A percentile compares a stretch with the other conserved stretches of the same genome.
Conservation (phyloP, 306 rosid species). For the Albizia julibrissin region DNA sequence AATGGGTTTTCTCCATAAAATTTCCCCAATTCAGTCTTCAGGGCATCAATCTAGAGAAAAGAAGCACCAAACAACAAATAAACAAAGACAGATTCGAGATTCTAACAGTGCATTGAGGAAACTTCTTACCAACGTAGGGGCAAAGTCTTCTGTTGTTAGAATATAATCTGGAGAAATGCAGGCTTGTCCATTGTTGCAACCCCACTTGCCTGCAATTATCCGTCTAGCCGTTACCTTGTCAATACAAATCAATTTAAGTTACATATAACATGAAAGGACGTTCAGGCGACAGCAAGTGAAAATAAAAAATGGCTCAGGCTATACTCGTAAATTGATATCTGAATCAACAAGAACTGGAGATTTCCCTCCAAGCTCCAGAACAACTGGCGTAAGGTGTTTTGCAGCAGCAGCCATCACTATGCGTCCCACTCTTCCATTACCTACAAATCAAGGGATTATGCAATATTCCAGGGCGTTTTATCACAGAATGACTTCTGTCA, state of each 20-base stretch:
- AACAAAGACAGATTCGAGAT: constrained; percentile 17
- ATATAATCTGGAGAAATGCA: constrained; percentile 87
- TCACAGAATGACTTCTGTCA: constrained; percentile 1
- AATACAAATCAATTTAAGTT: constrained; percentile 30
- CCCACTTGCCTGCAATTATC: constrained; percentile 95
- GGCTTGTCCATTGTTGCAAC: constrained; percentile 92
- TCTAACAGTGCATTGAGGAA: constrained; percentile 24
- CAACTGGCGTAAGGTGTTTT: constrained; percentile 95
- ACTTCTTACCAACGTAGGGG: constrained; percentile 76
- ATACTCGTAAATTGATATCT: constrained; percentile 64
- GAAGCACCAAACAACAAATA: constrained; percentile 31
- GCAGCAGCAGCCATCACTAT: constrained; percentile 97
- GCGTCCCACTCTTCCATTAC: constrained; percentile 82
- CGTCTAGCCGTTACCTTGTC: constrained; percentile 76
- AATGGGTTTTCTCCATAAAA: constrained; percentile 80
- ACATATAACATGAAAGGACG: constrained; percentile 27
- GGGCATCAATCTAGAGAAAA: constrained; percentile 67
- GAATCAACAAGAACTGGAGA: constrained; percentile 88
- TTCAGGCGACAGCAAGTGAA: not conserved
- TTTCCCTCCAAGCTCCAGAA: constrained; percentile 98
- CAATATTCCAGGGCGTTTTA: constrained; percentile 2
- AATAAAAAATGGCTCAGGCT: constrained; percentile 3
- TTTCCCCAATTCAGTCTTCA: constrained; percentile 71
- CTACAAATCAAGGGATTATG: constrained; percentile 41
- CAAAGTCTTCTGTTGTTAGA: constrained; percentile 79